These are phyloP conservation scores for Magnaporthiopsis incrustans DNA, from an alignment of 2,329 filamentous ascomycete genomes.

Conservation along the genomic window DNA sequence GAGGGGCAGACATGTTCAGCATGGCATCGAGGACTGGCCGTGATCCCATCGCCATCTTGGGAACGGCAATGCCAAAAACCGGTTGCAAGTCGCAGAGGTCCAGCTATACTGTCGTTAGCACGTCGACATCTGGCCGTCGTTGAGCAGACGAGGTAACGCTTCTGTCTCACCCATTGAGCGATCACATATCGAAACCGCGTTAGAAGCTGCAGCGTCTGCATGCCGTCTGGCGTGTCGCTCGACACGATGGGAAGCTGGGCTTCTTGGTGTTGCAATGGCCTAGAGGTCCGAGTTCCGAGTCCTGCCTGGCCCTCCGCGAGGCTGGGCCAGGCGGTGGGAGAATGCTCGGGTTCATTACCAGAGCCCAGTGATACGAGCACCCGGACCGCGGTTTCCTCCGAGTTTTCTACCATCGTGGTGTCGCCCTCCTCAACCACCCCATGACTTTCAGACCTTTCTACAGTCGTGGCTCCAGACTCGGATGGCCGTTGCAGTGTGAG, in stretches of 20 bases:
- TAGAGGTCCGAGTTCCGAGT: neutral
- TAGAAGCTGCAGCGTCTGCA: slow-evolving; percentile 20
- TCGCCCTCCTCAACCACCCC: neutral
- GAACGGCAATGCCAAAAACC: slow-evolving; percentile 29
- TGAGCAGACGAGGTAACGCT: neutral
- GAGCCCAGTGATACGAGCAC: slow-evolving; percentile 3
- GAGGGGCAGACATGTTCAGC: neutral
- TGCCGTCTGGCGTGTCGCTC: neutral
- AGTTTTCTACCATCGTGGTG: too few species aligned
- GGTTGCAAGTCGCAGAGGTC: slow-evolving; percentile 33
- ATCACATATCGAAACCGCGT: slow-evolving; percentile 37
- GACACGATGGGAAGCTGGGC: neutral
- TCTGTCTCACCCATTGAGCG: slow-evolving; percentile 32
- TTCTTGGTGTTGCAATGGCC: neutral
- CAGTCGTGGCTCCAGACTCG: neutral
- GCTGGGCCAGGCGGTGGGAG: too few species aligned
- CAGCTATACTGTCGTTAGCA: slow-evolving; percentile 21
- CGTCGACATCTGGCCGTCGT: neutral
- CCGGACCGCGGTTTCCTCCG: neutral
- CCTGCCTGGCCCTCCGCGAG: neutral
- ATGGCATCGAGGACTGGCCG: slow-evolving; percentile 10
- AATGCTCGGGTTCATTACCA: neutral
- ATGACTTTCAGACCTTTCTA: too few species aligned
- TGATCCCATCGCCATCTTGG: slow-evolving; percentile 21
- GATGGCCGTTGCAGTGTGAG: neutral